Evolutionary conservation across 345 rosid species (phyloP), one percentile per base, ranked within the genome.

Genomic region (Eucalyptus guilfoylei): DNA sequence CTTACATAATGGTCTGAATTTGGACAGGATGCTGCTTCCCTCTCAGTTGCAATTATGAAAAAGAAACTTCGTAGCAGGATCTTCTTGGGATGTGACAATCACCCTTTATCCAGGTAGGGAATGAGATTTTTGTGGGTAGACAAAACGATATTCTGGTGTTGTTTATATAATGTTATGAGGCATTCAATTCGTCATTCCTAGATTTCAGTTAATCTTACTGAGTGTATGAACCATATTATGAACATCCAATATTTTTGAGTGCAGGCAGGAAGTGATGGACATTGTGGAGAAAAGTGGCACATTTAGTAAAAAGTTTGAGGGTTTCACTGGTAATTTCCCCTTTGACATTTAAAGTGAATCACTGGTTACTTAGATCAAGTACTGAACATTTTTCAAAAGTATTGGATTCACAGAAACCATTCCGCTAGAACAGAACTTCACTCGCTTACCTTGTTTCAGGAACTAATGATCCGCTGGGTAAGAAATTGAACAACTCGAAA

Each of bases 1-100:
- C 60, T 55, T 76, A 50, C 40, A n/a, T 91, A 49, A 86, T 52
- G 60, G 45, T n/a, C 87, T 32, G 48, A 37, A 64, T 91, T 87
- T 88, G 85, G 49, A 87, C 91, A 98, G 99, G 99, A 97, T 92
- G 99, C 99, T 87, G 99, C 99, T 64, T 95, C 98, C n/a, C 94
- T 97, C 23, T 93, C 95, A 6, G 90, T 97, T 91, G 92, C 96
- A 54, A 95, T 98, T 91, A 90, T 98, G 95, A 96, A 96, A 93
- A 97, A 95, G 93, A 95, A 95, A 87, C 67, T 93, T 37, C 91
- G 92, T 69, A 95, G 96, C 87, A 94, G 90, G 67, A 95, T 96
- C 90, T 95, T 97, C 93, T 93, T 97, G 94, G 99, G 99, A 60
- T 97, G 99, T 90, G 99, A 98, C 91, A 96, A 98, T 91, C 96